A percentile compares a stretch with the other conserved stretches of the same genome.
phyloP scores from a whole-genome alignment of 148 eudicot genomes.

The Bassia scoparia region DNA sequence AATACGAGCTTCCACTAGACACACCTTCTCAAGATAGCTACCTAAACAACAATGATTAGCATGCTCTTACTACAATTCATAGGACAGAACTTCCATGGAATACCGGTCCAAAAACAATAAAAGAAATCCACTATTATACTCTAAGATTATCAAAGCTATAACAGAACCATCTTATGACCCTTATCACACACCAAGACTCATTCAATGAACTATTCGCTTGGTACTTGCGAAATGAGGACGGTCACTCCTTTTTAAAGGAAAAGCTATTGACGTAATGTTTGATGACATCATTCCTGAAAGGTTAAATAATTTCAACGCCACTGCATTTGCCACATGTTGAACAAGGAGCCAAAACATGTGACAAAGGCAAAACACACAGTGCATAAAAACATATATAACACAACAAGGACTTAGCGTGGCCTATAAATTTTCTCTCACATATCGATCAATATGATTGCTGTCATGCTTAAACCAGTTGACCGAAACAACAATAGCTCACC shows the following conservation, averaged over 20 bases:
- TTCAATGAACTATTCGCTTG: neutral
- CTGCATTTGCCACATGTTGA: neutral
- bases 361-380: neutral
- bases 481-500: too few relatives aligned
- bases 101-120: too few relatives aligned
- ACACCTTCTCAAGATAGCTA: constrained; percentile 84
- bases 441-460: too few relatives aligned
- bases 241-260: neutral
- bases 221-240: neutral
- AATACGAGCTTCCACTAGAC: constrained; percentile 85
- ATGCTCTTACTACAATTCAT: constrained; percentile 9
- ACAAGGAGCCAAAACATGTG: neutral
- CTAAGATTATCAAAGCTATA: neutral
- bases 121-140: neutral
- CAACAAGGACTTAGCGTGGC: neutral
- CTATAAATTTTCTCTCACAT: too few relatives aligned
- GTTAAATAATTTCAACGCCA: neutral
- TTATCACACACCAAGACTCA: neutral
- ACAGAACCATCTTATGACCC: neutral
- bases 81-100: too few relatives aligned
- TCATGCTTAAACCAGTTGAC: too few relatives aligned
- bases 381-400: neutral
- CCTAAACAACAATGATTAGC: constrained; percentile 41
- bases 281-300: neutral
- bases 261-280: neutral